A percentile compares a stretch with the other conserved stretches of the same genome.
Evolutionary conservation across 306 rosid species (phyloP).

Genomic region (Pyrus bretschneideri): DNA sequence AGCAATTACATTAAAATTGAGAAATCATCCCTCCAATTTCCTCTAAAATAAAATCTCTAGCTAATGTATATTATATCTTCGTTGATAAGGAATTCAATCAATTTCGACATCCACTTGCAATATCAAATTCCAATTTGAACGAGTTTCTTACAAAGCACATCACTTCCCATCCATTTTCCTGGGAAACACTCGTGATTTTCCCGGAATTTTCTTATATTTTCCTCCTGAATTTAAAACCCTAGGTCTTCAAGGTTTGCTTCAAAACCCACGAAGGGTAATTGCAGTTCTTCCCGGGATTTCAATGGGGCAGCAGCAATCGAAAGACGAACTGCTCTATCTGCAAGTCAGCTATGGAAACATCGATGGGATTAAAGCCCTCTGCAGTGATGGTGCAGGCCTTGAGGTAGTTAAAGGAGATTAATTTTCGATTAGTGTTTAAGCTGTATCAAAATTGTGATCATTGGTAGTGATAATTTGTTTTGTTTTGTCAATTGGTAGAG

Average conservation of each 20-base stretch:
- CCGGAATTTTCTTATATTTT: background rate
- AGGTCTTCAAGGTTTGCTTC: background rate
- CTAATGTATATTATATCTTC: background rate
- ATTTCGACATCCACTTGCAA: background rate
- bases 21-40: no score
- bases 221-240: background rate
- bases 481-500: background rate
- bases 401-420: slow-evolving; percentile 43
- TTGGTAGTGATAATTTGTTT: background rate
- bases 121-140: background rate
- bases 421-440: background rate
- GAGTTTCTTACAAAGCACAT: background rate
- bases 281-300: background rate
- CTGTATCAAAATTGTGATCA: background rate
- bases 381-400: slow-evolving; percentile 74
- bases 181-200: background rate
- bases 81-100: background rate
- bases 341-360: slow-evolving; percentile 69
- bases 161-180: background rate
- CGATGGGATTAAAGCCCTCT: slow-evolving; percentile 75
- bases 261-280: background rate
- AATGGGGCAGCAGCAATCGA: slow-evolving; percentile 92
- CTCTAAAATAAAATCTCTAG: background rate
- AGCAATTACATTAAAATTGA: no score
- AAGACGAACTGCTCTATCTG: slow-evolving; percentile 67